A percentile compares a stretch with the other conserved stretches of the same genome.
Conservation (phyloP, 345 rosid genomes). For the Populus tremula region DNA sequence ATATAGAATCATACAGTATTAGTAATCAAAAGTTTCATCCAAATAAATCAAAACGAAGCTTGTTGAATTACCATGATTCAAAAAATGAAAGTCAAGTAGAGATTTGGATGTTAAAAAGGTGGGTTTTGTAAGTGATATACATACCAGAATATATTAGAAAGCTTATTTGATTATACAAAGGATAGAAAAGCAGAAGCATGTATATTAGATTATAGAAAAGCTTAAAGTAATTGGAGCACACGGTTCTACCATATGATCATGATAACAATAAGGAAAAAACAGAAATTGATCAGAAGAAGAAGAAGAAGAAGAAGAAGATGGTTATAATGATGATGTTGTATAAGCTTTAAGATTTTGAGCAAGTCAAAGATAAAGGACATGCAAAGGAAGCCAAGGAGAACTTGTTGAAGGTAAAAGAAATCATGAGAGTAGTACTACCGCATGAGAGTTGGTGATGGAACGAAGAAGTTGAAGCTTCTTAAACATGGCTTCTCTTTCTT, state of each 20-base stretch:
- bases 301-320: not conserved
- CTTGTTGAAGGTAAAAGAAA: not conserved
- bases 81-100: no score
- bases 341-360: not conserved
- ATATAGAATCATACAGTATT: not conserved
- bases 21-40: not conserved
- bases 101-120: no score
- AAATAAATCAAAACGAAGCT: no score
- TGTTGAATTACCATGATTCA: no score
- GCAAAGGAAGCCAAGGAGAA: not conserved
- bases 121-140: no score
- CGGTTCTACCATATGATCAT: not conserved
- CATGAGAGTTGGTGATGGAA: slow-evolving; percentile 46
- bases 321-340: not conserved
- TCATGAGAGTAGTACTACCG: slow-evolving; percentile 29
- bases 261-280: not conserved
- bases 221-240: no score
- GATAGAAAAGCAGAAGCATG: no score
- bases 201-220: no score
- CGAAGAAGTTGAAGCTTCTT: slow-evolving; percentile 43
- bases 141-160: no score
- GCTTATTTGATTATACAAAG: no score
- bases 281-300: not conserved
- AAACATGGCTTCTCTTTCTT: slow-evolving; percentile 42
- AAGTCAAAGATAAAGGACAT: not conserved